Evolutionary conservation across 228 moss, liverwort and hornwort species (phyloP), one percentile per base, ranked within the genome.

Genomic region (Sphagnum fallax): DNA sequence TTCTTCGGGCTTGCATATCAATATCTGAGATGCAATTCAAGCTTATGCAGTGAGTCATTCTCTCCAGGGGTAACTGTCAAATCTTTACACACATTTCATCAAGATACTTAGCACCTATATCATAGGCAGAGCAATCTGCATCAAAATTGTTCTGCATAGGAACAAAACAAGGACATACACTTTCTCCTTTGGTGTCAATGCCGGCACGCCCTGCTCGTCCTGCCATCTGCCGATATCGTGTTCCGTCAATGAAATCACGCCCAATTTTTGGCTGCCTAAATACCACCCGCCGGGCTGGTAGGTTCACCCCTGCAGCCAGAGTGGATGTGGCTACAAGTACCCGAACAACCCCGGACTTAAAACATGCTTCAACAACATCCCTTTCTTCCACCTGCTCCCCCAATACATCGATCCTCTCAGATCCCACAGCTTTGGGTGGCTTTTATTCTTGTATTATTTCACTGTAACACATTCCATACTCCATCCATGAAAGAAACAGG

Each of bases 201-300:
- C 96, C 96, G 50, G 96, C 93, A 70, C 96, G 93, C 53, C 96
- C 96, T 76, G 96, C 96, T 67, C 96, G 89, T 76, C 96, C 96
- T 71, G 93, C 81, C 96, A 96, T 96, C 73, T 96, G 96, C 14
- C 88, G 87, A 76, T 96, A 96, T n/a, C 93, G 81, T 67, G 96
- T 93, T 66, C 74, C 93, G 72, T 93, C 96, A 73, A 96, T 69
- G 66, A 89, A 96, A 50, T 96, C 96, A 81, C 89, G 84, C 52
- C 96, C 96, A 73, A 96, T 83, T 82, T 74, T 96, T 16, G 96
- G 96, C 78, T 93, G 93, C 72, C 96, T 86, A 60, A 96, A 92
- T 66, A 96, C 91, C 50, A 96, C 96, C 70, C 96, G 84, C 64
- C 96, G 93, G 15, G 96, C 96, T 65, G 96, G 96, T 67, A 96